Conservation (phyloP, 352 stramenopile species). For the Globisporangium polare region DNA sequence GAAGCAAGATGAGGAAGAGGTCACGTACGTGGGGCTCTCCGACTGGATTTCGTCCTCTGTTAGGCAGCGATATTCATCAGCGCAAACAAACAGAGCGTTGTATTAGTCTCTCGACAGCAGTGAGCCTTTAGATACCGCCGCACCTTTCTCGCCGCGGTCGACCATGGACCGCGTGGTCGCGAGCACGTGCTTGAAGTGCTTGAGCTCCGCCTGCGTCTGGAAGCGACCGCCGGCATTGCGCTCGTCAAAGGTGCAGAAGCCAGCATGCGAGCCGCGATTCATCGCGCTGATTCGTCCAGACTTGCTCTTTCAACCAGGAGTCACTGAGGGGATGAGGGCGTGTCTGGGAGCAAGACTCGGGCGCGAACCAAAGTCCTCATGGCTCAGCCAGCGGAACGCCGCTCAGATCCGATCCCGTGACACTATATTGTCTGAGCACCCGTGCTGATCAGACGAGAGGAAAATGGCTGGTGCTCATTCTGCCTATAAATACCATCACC, state of each 20-base stretch:
- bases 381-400: neutral
- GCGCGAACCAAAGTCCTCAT: neutral
- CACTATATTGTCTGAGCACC: too few species aligned
- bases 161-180: constrained; percentile 40
- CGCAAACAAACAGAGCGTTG: too few species aligned
- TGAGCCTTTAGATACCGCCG: neutral
- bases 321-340: neutral
- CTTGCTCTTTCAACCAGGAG: neutral
- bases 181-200: constrained; percentile 74
- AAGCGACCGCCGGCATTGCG: constrained; percentile 69
- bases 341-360: too few species aligned
- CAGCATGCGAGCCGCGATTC: constrained; percentile 57
- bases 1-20: neutral
- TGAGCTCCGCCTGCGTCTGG: constrained; percentile 72
- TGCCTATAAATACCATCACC: constrained; percentile 1
- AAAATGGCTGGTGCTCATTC: neutral
- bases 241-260: constrained; percentile 77
- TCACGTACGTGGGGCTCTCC: constrained; percentile 43
- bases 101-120: too few species aligned
- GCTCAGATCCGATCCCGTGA: neutral
- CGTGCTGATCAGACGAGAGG: constrained; percentile 5
- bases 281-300: constrained; percentile 19
- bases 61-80: neutral
- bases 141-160: constrained; percentile 54
- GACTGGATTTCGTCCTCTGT: constrained; percentile 37